phyloP scores from a whole-genome alignment of 2,329 filamentous ascomycete genomes.

The Ceratocystis harringtonii region DNA sequence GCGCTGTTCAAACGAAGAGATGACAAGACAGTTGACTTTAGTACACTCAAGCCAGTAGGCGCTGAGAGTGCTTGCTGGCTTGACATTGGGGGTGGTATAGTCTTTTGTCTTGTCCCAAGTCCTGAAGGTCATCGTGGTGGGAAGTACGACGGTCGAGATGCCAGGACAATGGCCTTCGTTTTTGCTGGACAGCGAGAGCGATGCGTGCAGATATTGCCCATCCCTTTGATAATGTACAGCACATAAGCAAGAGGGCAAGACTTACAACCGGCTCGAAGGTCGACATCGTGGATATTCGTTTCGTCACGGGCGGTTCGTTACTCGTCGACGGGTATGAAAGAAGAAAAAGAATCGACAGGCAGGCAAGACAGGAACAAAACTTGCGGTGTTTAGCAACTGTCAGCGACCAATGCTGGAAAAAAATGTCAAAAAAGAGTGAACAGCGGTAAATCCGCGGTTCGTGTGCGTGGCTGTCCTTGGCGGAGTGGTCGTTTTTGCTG shows the following conservation, averaged over 20 bases:
- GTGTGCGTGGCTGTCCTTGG: conserved; percentile 15
- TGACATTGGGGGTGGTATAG: background rate
- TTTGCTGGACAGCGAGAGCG: conserved; percentile 1
- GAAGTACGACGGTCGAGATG: conserved; percentile 1
- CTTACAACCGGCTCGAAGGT: conserved; percentile 58
- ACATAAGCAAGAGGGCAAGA: conserved; percentile 23
- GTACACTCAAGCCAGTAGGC: background rate
- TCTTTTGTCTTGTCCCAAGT: background rate
- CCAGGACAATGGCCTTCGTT: background rate
- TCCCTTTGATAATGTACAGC: background rate
- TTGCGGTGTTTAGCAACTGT: conserved; percentile 15
- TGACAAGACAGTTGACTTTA: background rate
- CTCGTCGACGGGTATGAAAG: conserved; percentile 23
- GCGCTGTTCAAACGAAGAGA: background rate
- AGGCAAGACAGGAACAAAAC: conserved; percentile 15
- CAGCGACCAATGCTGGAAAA: conserved; percentile 10
- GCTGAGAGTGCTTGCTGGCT: background rate
- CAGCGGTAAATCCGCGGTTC: conserved; percentile 14
- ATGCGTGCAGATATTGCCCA: conserved; percentile 10
- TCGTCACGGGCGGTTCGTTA: conserved; percentile 23
- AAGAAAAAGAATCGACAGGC: conserved; percentile 22
- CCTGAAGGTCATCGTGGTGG: background rate
- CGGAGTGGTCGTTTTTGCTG: conserved; percentile 11
- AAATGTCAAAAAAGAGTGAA: conserved; percentile 15
- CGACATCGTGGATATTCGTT: conserved; percentile 42